Percentiles rank a stretch among this genome's conserved stretches.
phyloP scores from a whole-genome alignment of 1,139 yeast species.

The Lodderomyces elongisporus region DNA sequence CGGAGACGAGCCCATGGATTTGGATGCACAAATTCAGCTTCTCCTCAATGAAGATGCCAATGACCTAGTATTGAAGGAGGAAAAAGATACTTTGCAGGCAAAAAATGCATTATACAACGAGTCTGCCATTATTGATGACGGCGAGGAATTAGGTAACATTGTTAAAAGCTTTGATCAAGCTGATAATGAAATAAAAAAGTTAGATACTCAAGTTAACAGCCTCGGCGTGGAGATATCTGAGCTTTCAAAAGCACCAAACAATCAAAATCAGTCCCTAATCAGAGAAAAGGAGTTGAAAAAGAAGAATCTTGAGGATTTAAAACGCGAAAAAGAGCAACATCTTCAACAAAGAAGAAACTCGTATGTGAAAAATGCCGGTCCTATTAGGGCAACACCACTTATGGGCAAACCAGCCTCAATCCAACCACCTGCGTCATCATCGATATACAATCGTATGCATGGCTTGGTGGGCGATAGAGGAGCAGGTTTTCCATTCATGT shows the following conservation, averaged over 20 bases:
- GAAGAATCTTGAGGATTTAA: constrained; percentile 20
- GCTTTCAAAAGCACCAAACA: constrained; percentile 32
- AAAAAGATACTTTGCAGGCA: constrained; percentile 17
- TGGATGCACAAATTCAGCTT: constrained; percentile 34
- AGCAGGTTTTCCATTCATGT: constrained; percentile 7
- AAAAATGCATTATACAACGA: constrained; percentile 20
- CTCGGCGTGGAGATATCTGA: constrained; percentile 41
- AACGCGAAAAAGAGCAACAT: constrained; percentile 18
- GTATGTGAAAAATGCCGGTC: constrained; percentile 7
- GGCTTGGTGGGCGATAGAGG: constrained; percentile 7
- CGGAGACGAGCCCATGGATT: constrained; percentile 29
- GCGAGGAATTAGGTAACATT: neutral
- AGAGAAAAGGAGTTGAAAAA: constrained; percentile 21
- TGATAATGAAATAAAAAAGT: constrained; percentile 16
- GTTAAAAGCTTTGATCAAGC: constrained; percentile 2
- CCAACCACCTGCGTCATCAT: constrained; percentile 38
- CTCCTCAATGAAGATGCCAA: constrained; percentile 24
- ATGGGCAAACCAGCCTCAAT: constrained; percentile 46
- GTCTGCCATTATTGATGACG: constrained; percentile 29
- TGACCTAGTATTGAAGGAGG: constrained; percentile 14
- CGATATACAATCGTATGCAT: constrained; percentile 8
- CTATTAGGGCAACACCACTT: constrained; percentile 23
- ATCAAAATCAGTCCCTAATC: constrained; percentile 28
- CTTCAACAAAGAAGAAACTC: constrained; percentile 14
- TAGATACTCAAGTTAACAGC: constrained; percentile 25